phyloP scores from a whole-genome alignment of 768 basidiomycete species.

The Suillus weaverae region DNA sequence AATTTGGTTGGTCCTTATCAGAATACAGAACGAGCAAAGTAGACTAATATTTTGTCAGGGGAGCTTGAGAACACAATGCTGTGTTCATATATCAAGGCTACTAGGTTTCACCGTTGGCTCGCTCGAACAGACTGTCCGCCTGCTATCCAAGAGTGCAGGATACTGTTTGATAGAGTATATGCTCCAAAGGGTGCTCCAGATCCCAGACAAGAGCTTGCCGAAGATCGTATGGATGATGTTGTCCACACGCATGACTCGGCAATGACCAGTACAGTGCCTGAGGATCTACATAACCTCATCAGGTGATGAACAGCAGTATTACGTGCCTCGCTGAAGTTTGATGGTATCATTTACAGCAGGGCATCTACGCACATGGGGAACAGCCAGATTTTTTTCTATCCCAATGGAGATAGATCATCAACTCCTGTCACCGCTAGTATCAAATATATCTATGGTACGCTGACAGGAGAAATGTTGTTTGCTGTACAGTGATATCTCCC shows the following conservation, averaged over 20 bases:
- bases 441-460: too few species aligned
- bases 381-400: too few species aligned
- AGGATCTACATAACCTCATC: background rate
- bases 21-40: constrained; percentile 12
- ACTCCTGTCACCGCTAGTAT: too few species aligned
- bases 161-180: constrained; percentile 7
- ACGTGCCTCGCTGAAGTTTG: background rate
- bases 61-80: constrained; percentile 13
- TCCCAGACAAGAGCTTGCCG: background rate
- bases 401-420: too few species aligned
- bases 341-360: constrained; percentile 1
- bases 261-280: background rate
- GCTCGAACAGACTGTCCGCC: constrained; percentile 10
- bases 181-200: background rate
- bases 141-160: constrained; percentile 9
- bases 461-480: too few species aligned
- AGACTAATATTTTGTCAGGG: background rate
- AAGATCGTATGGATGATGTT: background rate
- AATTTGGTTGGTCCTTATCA: constrained; percentile 21
- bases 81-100: constrained; percentile 14
- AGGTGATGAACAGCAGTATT: background rate
- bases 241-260: background rate
- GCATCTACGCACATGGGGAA: background rate
- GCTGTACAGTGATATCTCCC: too few species aligned
- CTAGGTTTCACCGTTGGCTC: constrained; percentile 18